Evolutionary conservation across 768 basidiomycete genomes (phyloP), one percentile per base, ranked within the genome.

Genomic region (Mycena latifolia): DNA sequence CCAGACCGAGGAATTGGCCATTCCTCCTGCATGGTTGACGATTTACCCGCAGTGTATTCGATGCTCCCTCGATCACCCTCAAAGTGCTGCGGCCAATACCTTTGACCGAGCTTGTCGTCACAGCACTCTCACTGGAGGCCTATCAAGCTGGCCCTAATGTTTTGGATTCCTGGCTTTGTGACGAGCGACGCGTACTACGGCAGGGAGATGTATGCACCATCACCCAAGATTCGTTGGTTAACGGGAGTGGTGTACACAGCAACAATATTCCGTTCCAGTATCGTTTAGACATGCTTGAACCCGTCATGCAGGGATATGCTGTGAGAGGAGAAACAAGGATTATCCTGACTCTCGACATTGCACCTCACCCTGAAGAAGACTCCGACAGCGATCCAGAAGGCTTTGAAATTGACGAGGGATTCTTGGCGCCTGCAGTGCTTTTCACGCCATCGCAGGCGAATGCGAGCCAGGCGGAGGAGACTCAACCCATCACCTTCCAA

Each of bases 321-420:
- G 73, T 79, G 37, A 76, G 76, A 31, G 82, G 81, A 15, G 59
- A 69, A 22, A 94, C 93, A 0, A 81, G 77, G 50, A 77, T 94
- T 54, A 78, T 89, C 54, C 72, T 91, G 17, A 76, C 84, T 1
- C 77, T 78, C 33, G 67, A 74, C 27, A 66, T 56, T 28, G 25
- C 58, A 61, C 20, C 41, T 3, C 58, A 67, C 17, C 66, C 67
- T 24, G 71, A 72, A 18, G 64, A 54, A 25, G 71, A 67, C 35
- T 61, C 50, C 20, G 52, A 66, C 43, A 66, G 64, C 47, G 76
- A 78, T 33, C 69, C 72, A 11, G 88, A 89, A 33, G 73, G 68
- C 20, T 75, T 93, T 51, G 92, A 93, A 76, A 94, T 94, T 57
- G 86, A 86, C 70, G 89, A 93, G 72, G 84, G 78, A 20, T 94